These are phyloP conservation scores for Cercophora sp. DNA, from an alignment of 495 filamentous ascomycete species.

Conservation along the genomic window DNA sequence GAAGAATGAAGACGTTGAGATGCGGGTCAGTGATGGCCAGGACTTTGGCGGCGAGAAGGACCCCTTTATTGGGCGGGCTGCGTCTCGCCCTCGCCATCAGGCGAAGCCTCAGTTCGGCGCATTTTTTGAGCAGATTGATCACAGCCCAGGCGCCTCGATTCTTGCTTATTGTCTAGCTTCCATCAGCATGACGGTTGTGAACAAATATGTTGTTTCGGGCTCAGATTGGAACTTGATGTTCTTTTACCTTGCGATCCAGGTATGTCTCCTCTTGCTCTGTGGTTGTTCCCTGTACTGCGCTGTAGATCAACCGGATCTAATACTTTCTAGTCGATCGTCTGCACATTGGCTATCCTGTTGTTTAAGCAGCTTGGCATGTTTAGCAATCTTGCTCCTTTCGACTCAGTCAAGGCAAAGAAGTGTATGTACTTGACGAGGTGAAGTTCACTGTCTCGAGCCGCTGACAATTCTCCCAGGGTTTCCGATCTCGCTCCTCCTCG, in stretches of 20 bases:
- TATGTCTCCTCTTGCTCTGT: slow-evolving; percentile 35
- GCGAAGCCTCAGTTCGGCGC: slow-evolving; percentile 32
- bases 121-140: slow-evolving; percentile 49
- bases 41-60: slow-evolving; percentile 54
- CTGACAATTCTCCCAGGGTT: slow-evolving; percentile 64
- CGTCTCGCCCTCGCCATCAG: slow-evolving; percentile 45
- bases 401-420: slow-evolving; percentile 82
- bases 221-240: slow-evolving; percentile 93
- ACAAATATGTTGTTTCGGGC: slow-evolving; percentile 96
- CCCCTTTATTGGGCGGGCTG: slow-evolving; percentile 43
- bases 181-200: slow-evolving; percentile 98
- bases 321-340: slow-evolving; percentile 75
- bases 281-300: background rate
- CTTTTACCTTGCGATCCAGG: slow-evolving; percentile 88
- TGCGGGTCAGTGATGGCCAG: slow-evolving; percentile 54
- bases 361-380: slow-evolving; percentile 83
- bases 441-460: slow-evolving; percentile 13
- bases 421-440: slow-evolving; percentile 51
- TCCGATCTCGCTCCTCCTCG: slow-evolving; percentile 90
- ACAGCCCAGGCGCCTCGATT: slow-evolving; percentile 75
- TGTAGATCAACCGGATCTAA: background rate
- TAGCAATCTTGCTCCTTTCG: slow-evolving; percentile 81
- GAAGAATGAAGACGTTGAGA: slow-evolving; percentile 75
- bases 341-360: slow-evolving; percentile 78
- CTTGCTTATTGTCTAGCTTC: slow-evolving; percentile 89